Evolutionary conservation across 2,329 filamentous ascomycete genomes (phyloP).

Genomic region (Didymella glomerata): DNA sequence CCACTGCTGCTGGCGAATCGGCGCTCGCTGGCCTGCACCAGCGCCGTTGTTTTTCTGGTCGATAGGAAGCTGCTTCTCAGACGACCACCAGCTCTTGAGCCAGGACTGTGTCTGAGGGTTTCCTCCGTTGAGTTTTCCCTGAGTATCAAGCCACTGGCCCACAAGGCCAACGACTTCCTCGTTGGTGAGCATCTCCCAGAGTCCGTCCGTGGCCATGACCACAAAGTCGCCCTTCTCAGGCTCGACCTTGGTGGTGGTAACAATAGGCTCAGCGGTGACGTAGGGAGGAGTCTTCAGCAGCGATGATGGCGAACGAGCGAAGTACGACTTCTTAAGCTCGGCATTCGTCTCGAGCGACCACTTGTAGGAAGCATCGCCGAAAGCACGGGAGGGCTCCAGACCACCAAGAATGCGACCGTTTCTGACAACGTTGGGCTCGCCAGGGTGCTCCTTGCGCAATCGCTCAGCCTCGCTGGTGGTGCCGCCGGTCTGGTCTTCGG

Average conservation of each 20-base stretch:
- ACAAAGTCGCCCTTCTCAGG: slow-evolving; percentile 93
- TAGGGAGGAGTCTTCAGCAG: slow-evolving; percentile 92
- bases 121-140: slow-evolving; percentile 57
- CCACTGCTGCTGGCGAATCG: slow-evolving; percentile 91
- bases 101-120: slow-evolving; percentile 63
- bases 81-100: slow-evolving; percentile 74
- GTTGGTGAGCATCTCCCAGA: slow-evolving; percentile 99
- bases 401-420: slow-evolving; percentile 92
- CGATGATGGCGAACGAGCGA: slow-evolving; percentile 79
- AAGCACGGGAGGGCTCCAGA: slow-evolving; percentile 90
- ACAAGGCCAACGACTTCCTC: slow-evolving; percentile 97
- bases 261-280: slow-evolving; percentile 92
- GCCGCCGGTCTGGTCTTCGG: slow-evolving; percentile 90
- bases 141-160: slow-evolving; percentile 92
- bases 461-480: slow-evolving; percentile 85
- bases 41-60: slow-evolving; percentile 66
- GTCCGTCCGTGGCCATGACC: slow-evolving; percentile 93
- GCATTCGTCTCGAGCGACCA: slow-evolving; percentile 88
- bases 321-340: slow-evolving; percentile 84
- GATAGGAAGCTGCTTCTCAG: slow-evolving; percentile 72
- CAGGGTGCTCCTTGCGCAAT: slow-evolving; percentile 85
- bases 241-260: slow-evolving; percentile 91
- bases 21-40: slow-evolving; percentile 78
- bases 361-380: slow-evolving; percentile 97
- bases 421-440: slow-evolving; percentile 84